Conservation (phyloP, 2,329 filamentous ascomycete species). For the Colletotrichum noveboracense region DNA sequence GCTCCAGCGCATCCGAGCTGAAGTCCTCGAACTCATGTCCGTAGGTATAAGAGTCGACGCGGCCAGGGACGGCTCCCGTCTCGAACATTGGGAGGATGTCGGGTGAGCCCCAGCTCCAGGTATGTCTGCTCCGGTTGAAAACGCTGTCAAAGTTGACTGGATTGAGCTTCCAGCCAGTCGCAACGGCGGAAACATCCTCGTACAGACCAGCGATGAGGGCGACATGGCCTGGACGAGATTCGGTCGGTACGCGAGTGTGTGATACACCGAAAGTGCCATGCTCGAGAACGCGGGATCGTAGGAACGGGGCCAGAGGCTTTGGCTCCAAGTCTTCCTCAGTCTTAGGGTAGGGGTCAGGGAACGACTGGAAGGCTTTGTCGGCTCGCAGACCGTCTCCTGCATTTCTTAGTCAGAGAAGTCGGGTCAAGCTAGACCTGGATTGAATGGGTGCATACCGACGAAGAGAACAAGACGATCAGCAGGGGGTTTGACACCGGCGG, state of each 20-base stretch:
- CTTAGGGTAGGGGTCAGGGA: constrained; percentile 82
- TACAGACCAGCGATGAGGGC: constrained; percentile 96
- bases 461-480: constrained; percentile 91
- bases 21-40: constrained; percentile 88
- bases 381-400: constrained; percentile 89
- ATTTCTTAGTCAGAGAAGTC: not conserved
- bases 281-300: constrained; percentile 86
- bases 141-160: constrained; percentile 98
- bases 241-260: constrained; percentile 94
- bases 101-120: constrained; percentile 98
- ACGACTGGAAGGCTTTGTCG: constrained; percentile 96
- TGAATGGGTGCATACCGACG: constrained; percentile 67
- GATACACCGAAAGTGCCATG: constrained; percentile 97
- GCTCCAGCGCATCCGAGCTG: constrained; percentile 76
- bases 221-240: constrained; percentile 95
- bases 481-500: constrained; percentile 67
- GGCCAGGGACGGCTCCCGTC: constrained; percentile 84
- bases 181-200: constrained; percentile 96
- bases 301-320: constrained; percentile 85
- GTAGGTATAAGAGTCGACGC: constrained; percentile 88
- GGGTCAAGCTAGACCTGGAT: not conserved
- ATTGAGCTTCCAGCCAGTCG: constrained; percentile 97
- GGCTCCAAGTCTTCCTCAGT: constrained; percentile 70
- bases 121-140: constrained; percentile 95
- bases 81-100: constrained; percentile 99